Conservation (phyloP, 2,329 filamentous ascomycete genomes). For the Fusarium sp. region DNA sequence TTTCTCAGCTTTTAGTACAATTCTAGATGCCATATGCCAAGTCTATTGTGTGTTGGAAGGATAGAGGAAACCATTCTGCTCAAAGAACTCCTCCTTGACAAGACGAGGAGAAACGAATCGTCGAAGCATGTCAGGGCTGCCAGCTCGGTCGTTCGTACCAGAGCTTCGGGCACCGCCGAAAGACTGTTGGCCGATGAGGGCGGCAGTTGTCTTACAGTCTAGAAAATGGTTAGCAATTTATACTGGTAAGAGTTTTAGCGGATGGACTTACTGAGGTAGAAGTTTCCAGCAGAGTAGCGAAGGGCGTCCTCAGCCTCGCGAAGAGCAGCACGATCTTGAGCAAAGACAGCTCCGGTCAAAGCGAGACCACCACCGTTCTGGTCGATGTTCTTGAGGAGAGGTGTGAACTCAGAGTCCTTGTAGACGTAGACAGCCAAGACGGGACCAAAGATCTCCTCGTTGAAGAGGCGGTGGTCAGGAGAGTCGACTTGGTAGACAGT, state of each 20-base stretch:
- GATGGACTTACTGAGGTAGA: conserved; percentile 61
- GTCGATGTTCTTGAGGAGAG: conserved; percentile 56
- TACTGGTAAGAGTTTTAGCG: accelerated
- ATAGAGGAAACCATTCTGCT: conserved; percentile 59
- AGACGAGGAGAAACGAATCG: conserved; percentile 66
- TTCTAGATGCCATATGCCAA: conserved; percentile 22
- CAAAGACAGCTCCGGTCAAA: conserved; percentile 65
- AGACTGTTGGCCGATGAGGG: conserved; percentile 68
- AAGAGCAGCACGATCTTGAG: conserved; percentile 61
- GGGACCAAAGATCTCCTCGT: conserved; percentile 85
- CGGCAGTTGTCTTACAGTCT: conserved; percentile 69
- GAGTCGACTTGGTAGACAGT: conserved; percentile 83
- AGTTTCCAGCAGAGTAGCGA: conserved; percentile 68
- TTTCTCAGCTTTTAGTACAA: conserved; percentile 25
- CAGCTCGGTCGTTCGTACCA: conserved; percentile 70
- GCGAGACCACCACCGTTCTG: conserved; percentile 59
- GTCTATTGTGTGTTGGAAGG: conserved; percentile 61
- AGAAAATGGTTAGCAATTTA: background rate
- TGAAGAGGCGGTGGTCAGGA: conserved; percentile 79
- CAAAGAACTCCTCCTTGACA: conserved; percentile 64
- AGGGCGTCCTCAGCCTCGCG: conserved; percentile 64
- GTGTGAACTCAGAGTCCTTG: conserved; percentile 69
- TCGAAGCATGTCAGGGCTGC: conserved; percentile 62
- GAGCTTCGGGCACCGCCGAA: conserved; percentile 67
- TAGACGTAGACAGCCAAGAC: conserved; percentile 82